Base-by-base conservation (phyloP, 305 asterid genomes). In the Fraxinus sp. region DNA sequence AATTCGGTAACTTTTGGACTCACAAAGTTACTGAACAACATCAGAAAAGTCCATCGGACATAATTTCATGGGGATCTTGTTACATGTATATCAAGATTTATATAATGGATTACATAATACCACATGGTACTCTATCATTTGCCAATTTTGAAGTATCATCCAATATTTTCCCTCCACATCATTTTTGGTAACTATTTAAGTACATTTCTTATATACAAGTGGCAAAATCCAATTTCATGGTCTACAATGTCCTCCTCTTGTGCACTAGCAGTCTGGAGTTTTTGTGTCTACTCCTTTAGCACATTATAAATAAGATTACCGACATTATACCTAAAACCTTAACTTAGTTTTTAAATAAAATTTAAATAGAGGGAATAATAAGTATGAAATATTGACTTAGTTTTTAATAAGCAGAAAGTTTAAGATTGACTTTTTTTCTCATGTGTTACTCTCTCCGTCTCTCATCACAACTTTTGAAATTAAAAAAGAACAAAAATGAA, bases 1-100 rank as follows among this genome's bases (percentile, higher is more conserved):
- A 9, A 68, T 32, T 70, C 2, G 0, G 26, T 87, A 92, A 95
- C 96, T 92, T 93, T 75, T 89, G 97, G 84, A 49, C 91, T 86
- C 85, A 93, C 94, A 86, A 92, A 93, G 82, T 93, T 93, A 68
- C 96, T 93, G 24, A 79, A 92, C 97, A 86, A 90, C 95, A 94
- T 93, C 92, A 91, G 7, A 90, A 55, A 70, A 92, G 94, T 77
- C 91, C 93, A 0, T 88, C 91, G 16, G 94, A 94, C 88, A 89
- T 83, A 74, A 91, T 91, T 30, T 30, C 33, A 2, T 30, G 5
- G 35, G 35, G 5, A 32, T 32, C 4, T 30, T 30, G n/a, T n/a
- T n/a, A n/a, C n/a, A n/a, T n/a, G n/a, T n/a, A n/a, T n/a, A n/a
- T n/a, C n/a, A n/a, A n/a, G n/a, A n/a, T n/a, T n/a, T n/a, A n/a